A percentile compares a stretch with the other conserved stretches of the same genome.
These are phyloP conservation scores for Solanum etuberosum DNA, from an alignment of 257 asterid genomes.

Conservation along the genomic window DNA sequence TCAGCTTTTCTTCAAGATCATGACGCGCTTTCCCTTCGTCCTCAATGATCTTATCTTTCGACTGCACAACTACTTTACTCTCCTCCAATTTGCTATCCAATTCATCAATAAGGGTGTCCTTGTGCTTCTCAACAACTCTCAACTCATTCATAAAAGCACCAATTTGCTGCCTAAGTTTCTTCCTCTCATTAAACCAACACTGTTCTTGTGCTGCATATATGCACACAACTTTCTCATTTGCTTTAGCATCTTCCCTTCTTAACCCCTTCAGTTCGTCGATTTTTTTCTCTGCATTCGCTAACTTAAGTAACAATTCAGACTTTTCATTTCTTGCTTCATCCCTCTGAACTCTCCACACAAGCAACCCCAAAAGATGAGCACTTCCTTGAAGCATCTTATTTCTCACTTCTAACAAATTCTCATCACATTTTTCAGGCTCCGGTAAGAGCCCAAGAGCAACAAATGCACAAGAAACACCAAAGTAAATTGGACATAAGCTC, in stretches of 20 bases:
- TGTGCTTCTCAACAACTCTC: conserved; percentile 33
- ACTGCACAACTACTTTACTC: conserved; percentile 22
- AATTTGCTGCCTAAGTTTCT: conserved; percentile 58
- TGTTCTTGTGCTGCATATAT: conserved; percentile 83
- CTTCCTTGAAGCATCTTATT: conserved; percentile 53
- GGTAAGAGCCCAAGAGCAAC: conserved; percentile 49
- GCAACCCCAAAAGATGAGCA: conserved; percentile 66
- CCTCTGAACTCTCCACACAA: conserved; percentile 50
- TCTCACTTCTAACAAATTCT: conserved; percentile 43
- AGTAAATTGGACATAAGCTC: conserved; percentile 47
- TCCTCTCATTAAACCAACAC: conserved; percentile 65
- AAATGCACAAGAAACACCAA: conserved; percentile 72
- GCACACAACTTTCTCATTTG: conserved; percentile 73
- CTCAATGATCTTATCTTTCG: conserved; percentile 42
- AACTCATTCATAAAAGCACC: conserved; percentile 53
- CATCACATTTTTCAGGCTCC: conserved; percentile 37
- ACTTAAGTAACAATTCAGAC: conserved; percentile 31
- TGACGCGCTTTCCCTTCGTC: conserved; percentile 31
- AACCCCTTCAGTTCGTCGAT: conserved; percentile 42
- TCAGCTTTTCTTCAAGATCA: conserved; percentile 45
- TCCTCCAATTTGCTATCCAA: conserved; percentile 44
- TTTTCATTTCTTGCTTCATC: conserved; percentile 15
- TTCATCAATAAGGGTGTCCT: conserved; percentile 33
- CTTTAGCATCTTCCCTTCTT: conserved; percentile 81
- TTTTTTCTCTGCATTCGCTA: conserved; percentile 40